Evolutionary conservation across 805 yeast genomes (phyloP).

Genomic region (Pichia cabralensis): DNA sequence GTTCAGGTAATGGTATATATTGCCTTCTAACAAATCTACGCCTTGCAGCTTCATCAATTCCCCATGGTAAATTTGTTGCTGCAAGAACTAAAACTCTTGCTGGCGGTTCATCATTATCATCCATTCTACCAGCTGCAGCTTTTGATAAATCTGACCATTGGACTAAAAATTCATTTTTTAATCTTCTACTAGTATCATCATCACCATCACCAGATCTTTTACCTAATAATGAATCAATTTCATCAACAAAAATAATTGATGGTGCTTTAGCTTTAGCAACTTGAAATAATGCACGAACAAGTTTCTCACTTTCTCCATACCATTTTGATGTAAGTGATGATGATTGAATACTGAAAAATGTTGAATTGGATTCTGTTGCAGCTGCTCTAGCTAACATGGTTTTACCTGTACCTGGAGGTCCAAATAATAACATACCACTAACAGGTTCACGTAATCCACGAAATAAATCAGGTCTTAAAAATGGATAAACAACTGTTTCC

Average conservation of each 20-base stretch:
- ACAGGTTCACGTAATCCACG: constrained; percentile 90
- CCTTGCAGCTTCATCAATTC: constrained; percentile 93
- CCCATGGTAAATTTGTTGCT: constrained; percentile 96
- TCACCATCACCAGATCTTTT: constrained; percentile 61
- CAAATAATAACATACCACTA: constrained; percentile 90
- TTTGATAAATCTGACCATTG: constrained; percentile 92
- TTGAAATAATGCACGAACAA: constrained; percentile 79
- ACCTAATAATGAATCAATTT: constrained; percentile 83
- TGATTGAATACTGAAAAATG: constrained; percentile 86
- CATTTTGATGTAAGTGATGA: constrained; percentile 81
- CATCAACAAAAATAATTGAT: constrained; percentile 90
- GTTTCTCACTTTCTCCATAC: constrained; percentile 88
- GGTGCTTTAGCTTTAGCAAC: constrained; percentile 84
- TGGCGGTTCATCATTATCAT: constrained; percentile 36
- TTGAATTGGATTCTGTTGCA: constrained; percentile 88
- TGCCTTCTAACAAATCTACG: constrained; percentile 86
- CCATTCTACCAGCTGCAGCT: constrained; percentile 63
- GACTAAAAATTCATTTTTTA: constrained; percentile 85
- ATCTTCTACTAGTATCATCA: constrained; percentile 80
- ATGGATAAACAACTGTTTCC: constrained; percentile 94
- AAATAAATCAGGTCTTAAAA: constrained; percentile 85
- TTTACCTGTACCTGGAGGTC: constrained; percentile 99
- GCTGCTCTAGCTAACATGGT: constrained; percentile 96
- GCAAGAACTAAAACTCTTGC: constrained; percentile 82
- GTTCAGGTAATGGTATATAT: constrained; percentile 90